Percentiles rank a stretch among this genome's conserved stretches.
Conservation (phyloP, 768 basidiomycete species). For the Mycena belliarum region DNA sequence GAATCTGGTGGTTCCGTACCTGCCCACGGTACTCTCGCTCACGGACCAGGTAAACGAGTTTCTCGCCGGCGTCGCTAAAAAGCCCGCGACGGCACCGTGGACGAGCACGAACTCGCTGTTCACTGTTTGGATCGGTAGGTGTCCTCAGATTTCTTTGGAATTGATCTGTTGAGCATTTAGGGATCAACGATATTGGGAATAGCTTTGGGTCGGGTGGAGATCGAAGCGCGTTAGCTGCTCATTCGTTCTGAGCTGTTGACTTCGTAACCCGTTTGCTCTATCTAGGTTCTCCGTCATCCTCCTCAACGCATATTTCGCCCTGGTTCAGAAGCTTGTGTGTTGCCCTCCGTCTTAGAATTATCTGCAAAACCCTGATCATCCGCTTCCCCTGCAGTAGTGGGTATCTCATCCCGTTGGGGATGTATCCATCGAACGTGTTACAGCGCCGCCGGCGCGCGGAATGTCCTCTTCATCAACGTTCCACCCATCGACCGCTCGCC, state of each 20-base stretch:
- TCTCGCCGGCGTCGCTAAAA: constrained; percentile 43
- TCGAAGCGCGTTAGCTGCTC: constrained; percentile 52
- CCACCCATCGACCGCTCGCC: constrained; percentile 45
- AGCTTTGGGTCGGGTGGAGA: constrained; percentile 49
- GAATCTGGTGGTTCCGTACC: constrained; percentile 54
- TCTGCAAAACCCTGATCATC: no score
- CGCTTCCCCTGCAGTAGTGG: constrained; percentile 31
- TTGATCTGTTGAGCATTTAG: not conserved
- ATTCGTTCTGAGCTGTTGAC: no score
- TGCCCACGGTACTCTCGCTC: constrained; percentile 51
- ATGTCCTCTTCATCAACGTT: constrained; percentile 51
- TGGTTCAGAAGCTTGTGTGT: constrained; percentile 50
- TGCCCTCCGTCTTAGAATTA: not conserved
- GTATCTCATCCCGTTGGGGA: not conserved
- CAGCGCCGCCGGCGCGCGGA: constrained; percentile 56
- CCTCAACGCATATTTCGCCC: constrained; percentile 49
- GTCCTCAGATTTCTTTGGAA: not conserved
- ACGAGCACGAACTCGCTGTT: constrained; percentile 57
- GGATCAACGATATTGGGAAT: constrained; percentile 69
- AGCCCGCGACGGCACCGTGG: constrained; percentile 58
- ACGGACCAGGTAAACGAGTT: constrained; percentile 66
- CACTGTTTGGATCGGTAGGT: constrained; percentile 58
- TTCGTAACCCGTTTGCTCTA: no score
- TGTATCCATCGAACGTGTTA: not conserved
- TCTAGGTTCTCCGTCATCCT: constrained; percentile 51